phyloP scores from a whole-genome alignment of 805 yeast genomes.

The Lachancea fermentati region DNA sequence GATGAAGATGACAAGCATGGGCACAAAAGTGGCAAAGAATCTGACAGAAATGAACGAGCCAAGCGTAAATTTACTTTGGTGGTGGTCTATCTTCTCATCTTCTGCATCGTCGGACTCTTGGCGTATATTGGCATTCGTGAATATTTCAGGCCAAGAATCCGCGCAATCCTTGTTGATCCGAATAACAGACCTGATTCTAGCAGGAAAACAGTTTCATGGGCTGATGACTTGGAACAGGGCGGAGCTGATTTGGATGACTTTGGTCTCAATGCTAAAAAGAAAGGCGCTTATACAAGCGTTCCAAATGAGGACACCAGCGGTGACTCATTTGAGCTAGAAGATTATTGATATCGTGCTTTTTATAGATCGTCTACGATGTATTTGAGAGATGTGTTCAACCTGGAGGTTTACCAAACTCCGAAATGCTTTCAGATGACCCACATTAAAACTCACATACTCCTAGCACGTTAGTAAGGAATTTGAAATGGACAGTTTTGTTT shows the following conservation, averaged over 20 bases:
- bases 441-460: no score
- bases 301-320: slow-evolving; percentile 17
- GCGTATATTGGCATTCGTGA: slow-evolving; percentile 13
- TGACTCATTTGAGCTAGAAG: slow-evolving; percentile 24
- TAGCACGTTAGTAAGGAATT: no score
- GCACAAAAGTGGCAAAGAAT: slow-evolving; percentile 12
- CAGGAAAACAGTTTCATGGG: slow-evolving; percentile 36
- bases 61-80: slow-evolving; percentile 3
- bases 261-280: slow-evolving; percentile 9
- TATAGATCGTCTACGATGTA: no score
- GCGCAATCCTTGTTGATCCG: slow-evolving; percentile 20
- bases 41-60: slow-evolving; percentile 6
- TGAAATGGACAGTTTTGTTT: no score
- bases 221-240: slow-evolving; percentile 30
- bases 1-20: slow-evolving; percentile 44
- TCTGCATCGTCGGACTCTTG: slow-evolving; percentile 9
- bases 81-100: slow-evolving; percentile 7
- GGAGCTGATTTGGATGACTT: slow-evolving; percentile 5
- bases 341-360: no score
- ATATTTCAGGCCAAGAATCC: slow-evolving; percentile 13
- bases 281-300: slow-evolving; percentile 17
- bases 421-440: no score
- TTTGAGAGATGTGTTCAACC: no score
- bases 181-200: slow-evolving; percentile 14
- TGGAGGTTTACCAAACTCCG: no score